phyloP scores from a whole-genome alignment of 2,329 filamentous ascomycete species.

The Neophaeococcomyces aloes region DNA sequence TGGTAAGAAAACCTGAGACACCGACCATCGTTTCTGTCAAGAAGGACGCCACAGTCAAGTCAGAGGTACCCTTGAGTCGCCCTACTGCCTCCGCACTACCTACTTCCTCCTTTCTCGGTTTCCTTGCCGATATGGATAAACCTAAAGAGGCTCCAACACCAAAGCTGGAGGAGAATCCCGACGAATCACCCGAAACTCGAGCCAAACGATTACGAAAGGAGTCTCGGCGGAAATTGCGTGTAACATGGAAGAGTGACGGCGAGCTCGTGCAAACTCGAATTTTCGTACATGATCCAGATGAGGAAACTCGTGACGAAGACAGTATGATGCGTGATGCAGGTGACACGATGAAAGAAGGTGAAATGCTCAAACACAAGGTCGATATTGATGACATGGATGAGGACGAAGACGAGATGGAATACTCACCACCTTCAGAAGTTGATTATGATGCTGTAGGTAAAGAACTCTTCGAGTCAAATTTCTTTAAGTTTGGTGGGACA shows the following conservation, averaged over 20 bases:
- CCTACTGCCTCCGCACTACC: conserved; percentile 26
- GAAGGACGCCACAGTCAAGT: conserved; percentile 27
- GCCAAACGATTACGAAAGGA: conserved; percentile 51
- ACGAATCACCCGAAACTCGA: conserved; percentile 51
- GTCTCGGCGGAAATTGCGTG: conserved; percentile 48
- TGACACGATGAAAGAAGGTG: conserved; percentile 49
- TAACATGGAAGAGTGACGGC: conserved; percentile 50
- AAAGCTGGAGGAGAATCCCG: conserved; percentile 41
- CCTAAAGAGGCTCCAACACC: conserved; percentile 46
- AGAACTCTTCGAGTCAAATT: conserved; percentile 23
- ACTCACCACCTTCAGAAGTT: conserved; percentile 27
- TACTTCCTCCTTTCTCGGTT: conserved; percentile 39
- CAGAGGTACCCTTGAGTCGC: conserved; percentile 22
- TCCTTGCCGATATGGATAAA: conserved; percentile 42
- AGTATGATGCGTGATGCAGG: conserved; percentile 48
- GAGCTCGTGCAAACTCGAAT: conserved; percentile 46
- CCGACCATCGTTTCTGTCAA: conserved; percentile 20
- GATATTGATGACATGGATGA: conserved; percentile 49
- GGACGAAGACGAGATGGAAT: conserved; percentile 40
- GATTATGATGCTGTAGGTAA: conserved; percentile 25
- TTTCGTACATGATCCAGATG: conserved; percentile 54
- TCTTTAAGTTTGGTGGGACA: conserved; percentile 34
- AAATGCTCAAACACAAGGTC: conserved; percentile 39
- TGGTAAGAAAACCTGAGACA: conserved; percentile 20
- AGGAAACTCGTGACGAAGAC: conserved; percentile 49